These are phyloP conservation scores for Xylariaceae sp. DNA, from an alignment of 2,329 filamentous ascomycete genomes.

Conservation along the genomic window DNA sequence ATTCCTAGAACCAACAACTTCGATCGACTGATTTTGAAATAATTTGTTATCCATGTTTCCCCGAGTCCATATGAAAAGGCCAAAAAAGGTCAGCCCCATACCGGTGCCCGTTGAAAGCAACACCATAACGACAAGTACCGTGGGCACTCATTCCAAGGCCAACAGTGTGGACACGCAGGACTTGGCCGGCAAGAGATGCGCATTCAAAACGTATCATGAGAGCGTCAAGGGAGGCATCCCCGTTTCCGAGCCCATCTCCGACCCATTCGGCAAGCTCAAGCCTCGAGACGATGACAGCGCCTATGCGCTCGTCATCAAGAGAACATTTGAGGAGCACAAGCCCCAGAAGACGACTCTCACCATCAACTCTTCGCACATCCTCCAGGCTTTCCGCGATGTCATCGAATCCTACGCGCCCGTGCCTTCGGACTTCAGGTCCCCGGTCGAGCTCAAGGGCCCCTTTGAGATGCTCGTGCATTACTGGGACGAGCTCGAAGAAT, in stretches of 20 bases:
- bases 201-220: slow-evolving; percentile 1
- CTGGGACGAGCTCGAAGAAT: slow-evolving; percentile 23
- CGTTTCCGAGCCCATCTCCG: slow-evolving; percentile 8
- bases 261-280: slow-evolving; percentile 19
- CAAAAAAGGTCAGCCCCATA: too few species aligned
- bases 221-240: background rate
- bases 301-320: slow-evolving; percentile 22
- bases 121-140: background rate
- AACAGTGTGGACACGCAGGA: too few species aligned
- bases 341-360: slow-evolving; percentile 16
- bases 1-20: too few species aligned
- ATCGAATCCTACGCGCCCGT: slow-evolving; percentile 19
- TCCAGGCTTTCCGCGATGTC: slow-evolving; percentile 21
- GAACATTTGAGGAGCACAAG: slow-evolving; percentile 6
- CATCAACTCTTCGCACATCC: slow-evolving; percentile 25
- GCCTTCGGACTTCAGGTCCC: slow-evolving; percentile 20
- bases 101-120: too few species aligned
- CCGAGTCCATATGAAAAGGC: too few species aligned
- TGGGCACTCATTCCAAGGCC: background rate
- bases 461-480: slow-evolving; percentile 26
- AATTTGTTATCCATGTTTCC: too few species aligned
- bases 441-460: slow-evolving; percentile 17
- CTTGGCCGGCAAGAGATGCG: background rate
- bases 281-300: slow-evolving; percentile 13
- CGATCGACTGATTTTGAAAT: too few species aligned